Evolutionary conservation across 768 basidiomycete species (phyloP), one percentile per base, ranked within the genome.

Genomic region (Holtermannia corniformis): DNA sequence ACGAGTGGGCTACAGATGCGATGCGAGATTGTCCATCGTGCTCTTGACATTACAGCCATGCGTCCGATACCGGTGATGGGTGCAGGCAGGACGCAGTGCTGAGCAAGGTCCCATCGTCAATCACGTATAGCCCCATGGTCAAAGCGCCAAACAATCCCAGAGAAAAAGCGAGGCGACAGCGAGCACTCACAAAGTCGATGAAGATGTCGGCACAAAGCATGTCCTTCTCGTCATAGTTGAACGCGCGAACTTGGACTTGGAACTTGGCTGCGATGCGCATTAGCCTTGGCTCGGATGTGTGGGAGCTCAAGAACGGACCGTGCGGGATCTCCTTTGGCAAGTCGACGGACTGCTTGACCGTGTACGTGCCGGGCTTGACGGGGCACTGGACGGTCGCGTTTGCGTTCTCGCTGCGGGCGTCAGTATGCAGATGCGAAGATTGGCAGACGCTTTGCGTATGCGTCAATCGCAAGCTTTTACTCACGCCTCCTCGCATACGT

Each of bases 401-500:
- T 16, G 83, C 83, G 23, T 82, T 81, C 50, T 79, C 79, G 26
- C 92, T 93, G 61, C 10, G 20, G n/a, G 7, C 11, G 24, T 42
- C 14, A 44, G 47, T 44, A 57, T 43, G 43, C 7, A 44, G 20
- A 21, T 5, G 48, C 11, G 21, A 49, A 20, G 23, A 49, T 10
- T 14, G 13, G 19, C 49, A 43, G 12, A 25, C 26, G 1, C 13
- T 21, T n/a, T 45, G 44, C 21, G 44, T 21, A 45, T 16, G 16
- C 12, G 14, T 41, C 44, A 13, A 22, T 23, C 25, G 47, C 14
- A 14, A 11, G 11, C 21, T 11, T 24, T 44, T 41, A 81, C 91
- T 64, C 76, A 95, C 87, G 91, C 90, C 74, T 96, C 92, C 55
- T 92, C 78, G 68, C 93, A 97, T 26, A 96, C 73, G 59, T 96